Conservation (phyloP, 768 basidiomycete genomes). For the Kwoniella newhampshirensis region DNA sequence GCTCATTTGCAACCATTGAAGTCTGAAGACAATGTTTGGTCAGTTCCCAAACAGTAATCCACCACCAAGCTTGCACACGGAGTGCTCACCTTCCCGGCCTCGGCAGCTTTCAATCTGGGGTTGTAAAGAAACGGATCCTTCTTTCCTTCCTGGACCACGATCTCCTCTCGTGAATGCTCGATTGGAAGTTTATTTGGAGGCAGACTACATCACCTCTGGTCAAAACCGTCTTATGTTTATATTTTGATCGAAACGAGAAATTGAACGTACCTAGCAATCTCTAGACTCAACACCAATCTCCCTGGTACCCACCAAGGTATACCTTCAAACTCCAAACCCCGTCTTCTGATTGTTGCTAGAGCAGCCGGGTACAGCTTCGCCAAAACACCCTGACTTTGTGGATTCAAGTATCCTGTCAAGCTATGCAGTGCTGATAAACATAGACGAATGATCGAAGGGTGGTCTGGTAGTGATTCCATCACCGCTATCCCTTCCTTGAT, state of each 20-base stretch:
- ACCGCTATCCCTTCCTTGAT: conserved; percentile 87
- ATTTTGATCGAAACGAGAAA: neutral
- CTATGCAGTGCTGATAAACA: conserved; percentile 81
- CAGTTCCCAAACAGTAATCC: neutral
- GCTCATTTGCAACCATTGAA: conserved; percentile 77
- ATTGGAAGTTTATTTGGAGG: conserved; percentile 69
- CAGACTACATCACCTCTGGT: conserved; percentile 57
- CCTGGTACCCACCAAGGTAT: conserved; percentile 83
- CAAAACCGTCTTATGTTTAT: conserved; percentile 1
- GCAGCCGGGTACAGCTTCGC: conserved; percentile 72
- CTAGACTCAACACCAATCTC: conserved; percentile 73
- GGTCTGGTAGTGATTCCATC: conserved; percentile 87
- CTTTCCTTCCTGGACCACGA: conserved; percentile 53
- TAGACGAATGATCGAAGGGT: conserved; percentile 79
- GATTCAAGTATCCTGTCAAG: conserved; percentile 66
- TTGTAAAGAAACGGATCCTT: conserved; percentile 89
- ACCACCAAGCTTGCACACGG: neutral
- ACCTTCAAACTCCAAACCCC: conserved; percentile 62
- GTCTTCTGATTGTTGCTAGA: conserved; percentile 68
- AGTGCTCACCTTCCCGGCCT: conserved; percentile 61
- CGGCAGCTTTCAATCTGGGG: conserved; percentile 63
- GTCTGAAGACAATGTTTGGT: conserved; percentile 56
- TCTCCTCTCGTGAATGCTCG: conserved; percentile 62
- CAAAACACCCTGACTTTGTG: conserved; percentile 76
- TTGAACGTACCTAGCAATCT: conserved; percentile 71